These are phyloP conservation scores for Mychonastes homosphaera DNA, from an alignment of 139 green algal species.

Conservation along the genomic window DNA sequence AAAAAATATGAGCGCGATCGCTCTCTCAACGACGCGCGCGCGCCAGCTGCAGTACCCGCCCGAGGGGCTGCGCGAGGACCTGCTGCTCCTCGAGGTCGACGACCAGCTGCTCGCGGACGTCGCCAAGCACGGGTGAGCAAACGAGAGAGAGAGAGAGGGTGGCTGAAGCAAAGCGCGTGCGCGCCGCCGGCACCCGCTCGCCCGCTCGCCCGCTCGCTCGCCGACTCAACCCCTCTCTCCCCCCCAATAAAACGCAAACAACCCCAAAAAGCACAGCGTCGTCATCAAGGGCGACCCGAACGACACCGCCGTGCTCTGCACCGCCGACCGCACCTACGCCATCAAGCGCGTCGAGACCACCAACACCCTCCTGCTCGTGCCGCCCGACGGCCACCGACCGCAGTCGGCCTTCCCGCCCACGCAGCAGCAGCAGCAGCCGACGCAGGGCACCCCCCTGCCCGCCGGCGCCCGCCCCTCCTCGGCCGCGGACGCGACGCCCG, in stretches of 20 bases:
- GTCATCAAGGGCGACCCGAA: slow-evolving; percentile 31
- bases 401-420: not conserved
- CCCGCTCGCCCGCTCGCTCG: not conserved
- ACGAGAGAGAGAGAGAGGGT: not conserved
- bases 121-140: slow-evolving; percentile 12
- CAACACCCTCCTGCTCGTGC: slow-evolving; percentile 37
- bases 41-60: slow-evolving; percentile 14
- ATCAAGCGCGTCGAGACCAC: slow-evolving; percentile 47
- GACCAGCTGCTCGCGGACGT: slow-evolving; percentile 22
- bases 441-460: not conserved
- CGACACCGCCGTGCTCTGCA: slow-evolving; percentile 39
- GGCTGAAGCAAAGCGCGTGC: not conserved
- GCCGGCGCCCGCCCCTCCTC: too few relatives aligned
- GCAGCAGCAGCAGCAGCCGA: not conserved
- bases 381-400: not conserved
- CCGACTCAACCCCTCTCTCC: too few relatives aligned
- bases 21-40: too few relatives aligned
- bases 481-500: too few relatives aligned
- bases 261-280: too few relatives aligned
- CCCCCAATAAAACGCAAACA: too few relatives aligned
- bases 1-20: too few relatives aligned
- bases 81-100: slow-evolving; percentile 26
- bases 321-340: slow-evolving; percentile 23
- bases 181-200: not conserved
- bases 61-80: slow-evolving; percentile 11